These are phyloP conservation scores for Jatropha multifida DNA, from an alignment of 441 rosid species.

Conservation along the genomic window DNA sequence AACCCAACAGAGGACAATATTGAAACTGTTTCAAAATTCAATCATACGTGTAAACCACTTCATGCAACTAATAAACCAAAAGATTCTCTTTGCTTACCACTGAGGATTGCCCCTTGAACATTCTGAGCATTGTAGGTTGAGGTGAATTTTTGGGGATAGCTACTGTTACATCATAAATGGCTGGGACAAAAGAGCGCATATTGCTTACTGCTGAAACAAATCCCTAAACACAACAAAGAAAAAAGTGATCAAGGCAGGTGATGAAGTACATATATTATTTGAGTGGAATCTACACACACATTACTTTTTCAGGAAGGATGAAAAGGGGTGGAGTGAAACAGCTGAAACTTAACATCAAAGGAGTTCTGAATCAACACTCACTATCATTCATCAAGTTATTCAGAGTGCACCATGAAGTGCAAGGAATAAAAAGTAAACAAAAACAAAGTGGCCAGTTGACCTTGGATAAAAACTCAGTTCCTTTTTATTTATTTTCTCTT, in stretches of 20 bases:
- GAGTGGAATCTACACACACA: not conserved
- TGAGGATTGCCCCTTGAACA: slow-evolving; percentile 88
- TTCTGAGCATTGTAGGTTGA: slow-evolving; percentile 85
- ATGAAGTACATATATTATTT: not conserved
- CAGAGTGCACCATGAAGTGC: not conserved
- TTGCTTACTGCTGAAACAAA: slow-evolving; percentile 96
- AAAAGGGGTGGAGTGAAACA: not conserved
- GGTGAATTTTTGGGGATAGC: slow-evolving; percentile 84
- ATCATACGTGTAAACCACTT: slow-evolving; percentile 8
- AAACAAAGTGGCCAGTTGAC: not conserved
- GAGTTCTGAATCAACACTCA: not conserved
- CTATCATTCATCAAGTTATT: not conserved
- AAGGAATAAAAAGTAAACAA: not conserved
- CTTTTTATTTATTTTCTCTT: not conserved
- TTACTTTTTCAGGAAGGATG: not conserved
- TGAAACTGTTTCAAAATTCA: slow-evolving; percentile 9
- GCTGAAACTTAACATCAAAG: not conserved
- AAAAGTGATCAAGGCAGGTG: slow-evolving; percentile 1
- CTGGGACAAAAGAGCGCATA: slow-evolving; percentile 96
- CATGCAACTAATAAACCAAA: slow-evolving; percentile 7
- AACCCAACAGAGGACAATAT: not conserved
- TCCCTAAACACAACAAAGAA: slow-evolving; percentile 56
- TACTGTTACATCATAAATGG: slow-evolving; percentile 88
- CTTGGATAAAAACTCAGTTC: not conserved
- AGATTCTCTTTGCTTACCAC: slow-evolving; percentile 61